Evolutionary conservation across 441 rosid genomes (phyloP), one percentile per base, ranked within the genome.

Genomic region (Macaranga tanarius): DNA sequence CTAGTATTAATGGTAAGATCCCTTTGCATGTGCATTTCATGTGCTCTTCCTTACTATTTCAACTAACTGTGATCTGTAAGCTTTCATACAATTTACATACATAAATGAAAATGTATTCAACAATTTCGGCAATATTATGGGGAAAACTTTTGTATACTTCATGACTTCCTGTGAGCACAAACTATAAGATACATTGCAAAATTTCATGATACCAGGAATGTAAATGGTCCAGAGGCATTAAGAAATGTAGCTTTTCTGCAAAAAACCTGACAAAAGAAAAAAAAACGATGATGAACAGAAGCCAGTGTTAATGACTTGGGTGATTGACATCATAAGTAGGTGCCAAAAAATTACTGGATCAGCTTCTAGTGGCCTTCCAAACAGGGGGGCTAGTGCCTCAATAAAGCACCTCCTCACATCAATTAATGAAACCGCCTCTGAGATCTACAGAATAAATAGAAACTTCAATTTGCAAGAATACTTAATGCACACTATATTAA

Each of bases 361-460:
- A 78, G 97, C 94, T 86, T 92, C 97, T 70, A 95, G 60, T 20
- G 97, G 97, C 76, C 93, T 90, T 81, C 98, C 99, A 79, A 95
- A 80, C 58, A 82, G 67, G 57, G 84, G 85, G 50, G 84, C 82
- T 78, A 91, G 86, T 54, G 92, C 87, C 83, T 92, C 98, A 19
- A 95, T 85, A 77, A 92, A 90, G 69, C 66, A 81, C 79, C 98
- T 91, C 79, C 96, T 86, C 38, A 77, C 67, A 71, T 83, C 88
- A 73, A 89, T 86, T 83, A 82, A 79, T 69, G 95, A 75, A 66
- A 90, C 88, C 79, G 99, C 91, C 80, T 95, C 99, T 51, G 57
- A 42, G 67, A 95, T 85, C 97, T 95, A 34, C 59, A 16, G 56
- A 72, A 64, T 6, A 64, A 55, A 71, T 38, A 75, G 52, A 69